Base-by-base conservation (phyloP, 352 stramenopile genomes). In the Globisporangium acanthophoron region DNA sequence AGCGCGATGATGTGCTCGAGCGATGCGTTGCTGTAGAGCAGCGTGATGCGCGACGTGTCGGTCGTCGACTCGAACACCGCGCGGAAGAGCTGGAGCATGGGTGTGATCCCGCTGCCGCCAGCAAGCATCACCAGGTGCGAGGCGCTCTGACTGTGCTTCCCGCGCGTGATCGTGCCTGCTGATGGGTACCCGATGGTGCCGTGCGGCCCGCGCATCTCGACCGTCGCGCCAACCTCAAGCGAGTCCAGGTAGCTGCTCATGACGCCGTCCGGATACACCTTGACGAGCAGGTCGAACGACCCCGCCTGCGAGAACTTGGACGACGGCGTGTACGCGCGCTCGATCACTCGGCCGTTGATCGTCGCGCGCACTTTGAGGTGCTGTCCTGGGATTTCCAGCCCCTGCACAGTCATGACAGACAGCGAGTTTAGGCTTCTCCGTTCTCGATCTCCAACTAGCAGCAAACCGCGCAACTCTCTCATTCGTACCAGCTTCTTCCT, bases 51-150 rank as follows among this genome's bases (percentile, higher is more conserved):
- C n/a, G 81, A 77, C 31, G 55, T 55, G 52, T 90, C 79, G 31
- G 72, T 67, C 6, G 20, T 57, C 33, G 73, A 77, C 57, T 93
- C 82, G 51, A 93, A 73, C 33, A 80, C 67, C 7, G 75, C 75
- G 24, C 83, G 80, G 35, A 94, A 75, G 31, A 95, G 56, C 61
- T 93, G 80, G 31, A 95, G 80, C 83, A 95, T 92, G 0, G 85
- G 85, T 9, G 84, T 76, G 57, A 95, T 90, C 54, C 85, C 85
- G 21, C 74, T 92, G 7, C 85, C 85, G 0, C 76, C 85, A 54
- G 85, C 82, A 61, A 95, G 59, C 57, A 94, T 68, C 40, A 90
- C 80, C 33, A 92, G 58, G 48, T 95, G 80, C n/a, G 57, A 64
- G 20, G 79, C 74, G 37, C 85, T 43, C 44, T 85, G 77, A 2